Evolutionary conservation across 441 rosid genomes (phyloP).

Genomic region (Geranium incanum): DNA sequence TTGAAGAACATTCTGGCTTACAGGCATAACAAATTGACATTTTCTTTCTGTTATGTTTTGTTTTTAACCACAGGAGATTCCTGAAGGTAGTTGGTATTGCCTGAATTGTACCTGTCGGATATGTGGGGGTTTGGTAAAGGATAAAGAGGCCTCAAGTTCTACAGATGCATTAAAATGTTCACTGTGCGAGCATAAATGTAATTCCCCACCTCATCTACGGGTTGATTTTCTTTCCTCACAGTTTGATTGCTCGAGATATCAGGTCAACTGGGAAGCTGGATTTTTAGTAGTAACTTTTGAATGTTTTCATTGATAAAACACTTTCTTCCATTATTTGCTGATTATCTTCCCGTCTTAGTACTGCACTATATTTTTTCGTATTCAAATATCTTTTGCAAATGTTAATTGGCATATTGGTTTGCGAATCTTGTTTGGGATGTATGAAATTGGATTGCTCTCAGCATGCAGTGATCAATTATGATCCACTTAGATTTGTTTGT

Average conservation of each 20-base stretch:
- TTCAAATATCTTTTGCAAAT: background rate
- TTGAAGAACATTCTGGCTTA: background rate
- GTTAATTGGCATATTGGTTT: background rate
- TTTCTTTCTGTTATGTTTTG: slow-evolving; percentile 4
- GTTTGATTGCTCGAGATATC: background rate
- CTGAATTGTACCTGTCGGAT: slow-evolving; percentile 76
- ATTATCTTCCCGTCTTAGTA: background rate
- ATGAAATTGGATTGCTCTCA: background rate
- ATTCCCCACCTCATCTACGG: slow-evolving; percentile 20
- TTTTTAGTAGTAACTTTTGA: background rate
- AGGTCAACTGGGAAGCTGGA: background rate
- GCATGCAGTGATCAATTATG: background rate
- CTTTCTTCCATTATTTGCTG: background rate
- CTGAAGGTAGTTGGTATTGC: slow-evolving; percentile 93
- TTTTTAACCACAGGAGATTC: slow-evolving; percentile 54
- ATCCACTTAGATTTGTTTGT: background rate
- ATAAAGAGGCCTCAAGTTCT: slow-evolving; percentile 35
- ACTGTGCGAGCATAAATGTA: slow-evolving; percentile 91
- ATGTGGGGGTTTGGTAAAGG: slow-evolving; percentile 65
- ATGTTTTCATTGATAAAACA: background rate
- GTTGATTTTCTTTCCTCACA: background rate
- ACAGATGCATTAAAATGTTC: slow-evolving; percentile 56
- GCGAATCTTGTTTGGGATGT: background rate
- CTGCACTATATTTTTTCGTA: background rate
- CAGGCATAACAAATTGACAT: background rate